Evolutionary conservation across 352 stramenopile genomes (phyloP).

Genomic region (Globisporangium nodosum): DNA sequence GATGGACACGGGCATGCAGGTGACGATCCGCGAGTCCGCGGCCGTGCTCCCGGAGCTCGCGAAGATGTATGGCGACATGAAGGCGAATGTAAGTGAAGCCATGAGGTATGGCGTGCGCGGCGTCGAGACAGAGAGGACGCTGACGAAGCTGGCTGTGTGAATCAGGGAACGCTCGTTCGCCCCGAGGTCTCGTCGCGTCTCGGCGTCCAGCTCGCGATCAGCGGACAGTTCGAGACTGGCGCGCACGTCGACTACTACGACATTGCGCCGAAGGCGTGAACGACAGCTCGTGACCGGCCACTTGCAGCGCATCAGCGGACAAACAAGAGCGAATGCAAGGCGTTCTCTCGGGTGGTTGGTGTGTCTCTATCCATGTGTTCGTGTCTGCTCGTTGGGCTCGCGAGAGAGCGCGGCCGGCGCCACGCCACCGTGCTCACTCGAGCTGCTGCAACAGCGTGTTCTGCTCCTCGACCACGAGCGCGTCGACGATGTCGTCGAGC

Average conservation of each 20-base stretch:
- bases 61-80: slow-evolving; percentile 46
- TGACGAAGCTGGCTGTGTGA: not conserved
- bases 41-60: slow-evolving; percentile 31
- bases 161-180: slow-evolving; percentile 40
- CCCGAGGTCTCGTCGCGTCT: slow-evolving; percentile 50
- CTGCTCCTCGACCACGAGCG: slow-evolving; percentile 72
- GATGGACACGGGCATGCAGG: slow-evolving; percentile 86
- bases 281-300: not conserved
- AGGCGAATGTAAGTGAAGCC: slow-evolving; percentile 15
- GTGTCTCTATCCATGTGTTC: too few relatives aligned
- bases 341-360: too few relatives aligned
- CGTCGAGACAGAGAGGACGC: not conserved
- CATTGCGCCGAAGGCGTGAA: slow-evolving; percentile 1
- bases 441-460: slow-evolving; percentile 71
- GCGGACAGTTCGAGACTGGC: slow-evolving; percentile 47
- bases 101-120: not conserved
- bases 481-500: slow-evolving; percentile 88
- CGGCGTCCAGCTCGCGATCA: slow-evolving; percentile 49
- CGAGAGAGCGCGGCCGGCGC: too few relatives aligned
- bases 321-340: too few relatives aligned
- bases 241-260: slow-evolving; percentile 82
- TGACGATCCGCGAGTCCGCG: slow-evolving; percentile 48
- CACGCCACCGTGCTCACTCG: slow-evolving; percentile 19
- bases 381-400: too few relatives aligned
- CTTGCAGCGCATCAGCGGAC: too few relatives aligned